Conservation (phyloP, 345 rosid species). For the Populus euphratica region DNA sequence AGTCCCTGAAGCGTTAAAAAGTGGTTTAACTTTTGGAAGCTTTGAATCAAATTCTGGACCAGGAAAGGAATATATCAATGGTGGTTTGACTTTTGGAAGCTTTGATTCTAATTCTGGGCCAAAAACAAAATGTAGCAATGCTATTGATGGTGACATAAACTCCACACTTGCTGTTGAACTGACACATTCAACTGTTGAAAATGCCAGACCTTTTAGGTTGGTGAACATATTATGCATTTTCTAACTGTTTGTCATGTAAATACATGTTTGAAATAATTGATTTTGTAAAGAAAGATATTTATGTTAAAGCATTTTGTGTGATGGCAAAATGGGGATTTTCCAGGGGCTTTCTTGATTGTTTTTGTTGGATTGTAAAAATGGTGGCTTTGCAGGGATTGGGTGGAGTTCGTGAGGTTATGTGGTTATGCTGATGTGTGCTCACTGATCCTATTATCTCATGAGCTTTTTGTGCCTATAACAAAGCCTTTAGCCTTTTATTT, state of each 20-base stretch:
- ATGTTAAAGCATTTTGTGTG: neutral
- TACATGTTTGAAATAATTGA: neutral
- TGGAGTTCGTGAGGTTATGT: neutral
- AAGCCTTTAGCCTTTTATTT: neutral
- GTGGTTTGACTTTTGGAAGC: slow-evolving; percentile 81
- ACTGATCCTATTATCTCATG: neutral
- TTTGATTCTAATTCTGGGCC: slow-evolving; percentile 48
- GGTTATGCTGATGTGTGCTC: neutral
- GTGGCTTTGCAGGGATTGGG: neutral
- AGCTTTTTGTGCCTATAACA: neutral
- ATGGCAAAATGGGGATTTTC: neutral
- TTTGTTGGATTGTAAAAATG: neutral
- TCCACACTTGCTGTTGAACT: slow-evolving; percentile 35
- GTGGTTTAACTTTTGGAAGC: slow-evolving; percentile 47
- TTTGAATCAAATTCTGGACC: slow-evolving; percentile 47
- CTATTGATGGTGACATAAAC: slow-evolving; percentile 30
- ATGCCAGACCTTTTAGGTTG: slow-evolving; percentile 53
- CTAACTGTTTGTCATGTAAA: neutral
- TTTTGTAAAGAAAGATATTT: neutral
- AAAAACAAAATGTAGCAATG: slow-evolving; percentile 28
- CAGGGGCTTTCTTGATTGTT: neutral
- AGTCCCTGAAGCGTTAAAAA: slow-evolving; percentile 60
- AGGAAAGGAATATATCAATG: slow-evolving; percentile 30
- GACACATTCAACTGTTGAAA: slow-evolving; percentile 33
- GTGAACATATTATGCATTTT: slow-evolving; percentile 23